A percentile compares a stretch with the other conserved stretches of the same genome.
Conservation (phyloP, 495 filamentous ascomycete species). For the Friedmanniomyces simplex region DNA sequence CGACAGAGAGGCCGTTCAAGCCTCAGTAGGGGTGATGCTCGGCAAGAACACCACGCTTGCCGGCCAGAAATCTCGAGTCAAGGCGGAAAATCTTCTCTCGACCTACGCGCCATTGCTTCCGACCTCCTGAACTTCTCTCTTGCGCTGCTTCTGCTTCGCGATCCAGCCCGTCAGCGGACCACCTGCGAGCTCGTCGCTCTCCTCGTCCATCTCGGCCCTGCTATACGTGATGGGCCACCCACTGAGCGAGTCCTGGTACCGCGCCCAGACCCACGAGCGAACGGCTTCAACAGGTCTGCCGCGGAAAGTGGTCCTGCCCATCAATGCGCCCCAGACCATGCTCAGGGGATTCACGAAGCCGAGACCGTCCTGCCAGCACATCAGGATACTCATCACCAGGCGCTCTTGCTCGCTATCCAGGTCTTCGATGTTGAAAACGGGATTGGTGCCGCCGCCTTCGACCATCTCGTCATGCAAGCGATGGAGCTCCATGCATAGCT, state of each 20-base stretch:
- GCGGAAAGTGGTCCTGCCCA: not conserved
- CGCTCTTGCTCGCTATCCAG: not conserved
- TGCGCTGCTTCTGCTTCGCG: not conserved
- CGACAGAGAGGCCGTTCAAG: too few species aligned
- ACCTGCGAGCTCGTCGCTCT: not conserved
- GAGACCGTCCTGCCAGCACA: constrained; percentile 1
- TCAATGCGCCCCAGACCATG: constrained; percentile 3
- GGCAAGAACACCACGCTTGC: too few species aligned
- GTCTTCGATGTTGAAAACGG: not conserved
- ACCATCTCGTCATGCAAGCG: not conserved
- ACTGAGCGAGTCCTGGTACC: not conserved
- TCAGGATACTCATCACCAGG: not conserved
- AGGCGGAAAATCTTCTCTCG: too few species aligned
- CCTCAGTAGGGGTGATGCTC: too few species aligned
- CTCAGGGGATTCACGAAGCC: not conserved
- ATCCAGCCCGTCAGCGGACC: not conserved
- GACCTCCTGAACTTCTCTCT: not conserved
- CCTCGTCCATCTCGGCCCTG: not conserved
- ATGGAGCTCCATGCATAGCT: not conserved
- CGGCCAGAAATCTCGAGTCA: too few species aligned
- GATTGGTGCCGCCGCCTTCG: not conserved
- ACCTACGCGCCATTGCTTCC: too few species aligned
- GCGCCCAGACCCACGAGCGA: not conserved
- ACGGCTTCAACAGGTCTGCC: not conserved
- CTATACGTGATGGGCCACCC: not conserved